Base-by-base conservation (phyloP, 1,284 basidiomycete genomes). In the Apiotrichum brassicae region DNA sequence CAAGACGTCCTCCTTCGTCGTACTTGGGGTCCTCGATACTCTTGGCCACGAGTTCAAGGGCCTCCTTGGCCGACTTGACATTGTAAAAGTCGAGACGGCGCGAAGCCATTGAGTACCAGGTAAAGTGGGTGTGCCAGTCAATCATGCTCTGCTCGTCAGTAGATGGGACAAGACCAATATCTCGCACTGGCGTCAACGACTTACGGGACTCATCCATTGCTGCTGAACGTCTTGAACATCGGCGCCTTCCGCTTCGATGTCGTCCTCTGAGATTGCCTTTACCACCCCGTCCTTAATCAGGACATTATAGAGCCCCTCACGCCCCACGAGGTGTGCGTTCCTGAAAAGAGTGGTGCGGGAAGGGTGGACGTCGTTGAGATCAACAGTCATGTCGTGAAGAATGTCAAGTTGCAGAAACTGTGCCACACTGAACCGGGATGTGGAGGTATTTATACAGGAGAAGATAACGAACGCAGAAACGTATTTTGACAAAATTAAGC, bases 51-150 rank as follows among this genome's bases (percentile, higher is more conserved):
- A 52, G 47, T 20, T 48, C 49, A 5, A 62, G 48, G 9, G 56
- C 61, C 18, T 59, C 53, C 16, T 40, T 32, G 8, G 58, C 60
- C 1, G 62, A 60, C n/a, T 36, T 49, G 18, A 53, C 53, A 9
- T 34, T 18, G 44, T 60, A 39, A 0, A 63, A 49, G 52, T 63
- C 51, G 13, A 62, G 47, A 6, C 64, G 56, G 13, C 50, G 51
- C 4, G 37, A 22, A 13, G 49, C 54, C n/a, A 61, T 44, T 18
- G 61, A 56, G 51, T 58, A 60, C 18, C 58, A 45, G 11, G 55
- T 52, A 26, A 57, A 61, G 46, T 66, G 64, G 6, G 56, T 58
- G 48, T 66, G 64, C 41, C 51, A 51, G 45, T 66, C 64, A 13
- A 63, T 51, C 33, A 66, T 37, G 3, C 58, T 58, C 33, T 62